Evolutionary conservation across 148 eudicot species (phyloP), one percentile per base, ranked within the genome.

Genomic region (Rhododendron griersonianum): DNA sequence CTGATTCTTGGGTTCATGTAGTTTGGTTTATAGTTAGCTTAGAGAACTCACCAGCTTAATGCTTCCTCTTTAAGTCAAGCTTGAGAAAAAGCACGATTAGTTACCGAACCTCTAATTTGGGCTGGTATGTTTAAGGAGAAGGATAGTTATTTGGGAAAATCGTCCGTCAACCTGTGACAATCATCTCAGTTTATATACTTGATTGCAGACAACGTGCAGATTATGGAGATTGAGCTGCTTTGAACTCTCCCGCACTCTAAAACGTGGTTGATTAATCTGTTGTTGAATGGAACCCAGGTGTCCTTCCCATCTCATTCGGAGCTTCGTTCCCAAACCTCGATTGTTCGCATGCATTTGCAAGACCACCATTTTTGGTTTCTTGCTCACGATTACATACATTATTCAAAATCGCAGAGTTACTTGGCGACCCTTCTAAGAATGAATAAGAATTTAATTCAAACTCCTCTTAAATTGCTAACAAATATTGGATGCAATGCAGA

Each of bases 271-370:
- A 55, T 35, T n/a, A 23, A 30, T 30, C 41, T 28, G 63, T 80
- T 14, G 7, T 44, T 78, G 4, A 59, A 47, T 35, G 18, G 33
- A 13, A 11, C 8, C 7, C 25, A 7, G 16, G 21, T 44, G 28
- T 25, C 59, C 37, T 78, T 30, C 21, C 11, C 7, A 13, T 28
- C 15, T 69, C 47, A 4, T 16, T 13, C 35, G 16, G 11, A 44
- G 30, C 16, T 15, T 23, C 19, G 63, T 80, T 37, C 83, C 83
- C 41, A 28, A 61, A 30, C 83, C 65, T 5, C 35, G 41, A 51
- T 51, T 50, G 61, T 80, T 80, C 65, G 6, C 41, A 80, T 80
- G 82, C 61, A 51, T 79, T 51, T 80, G 65, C 35, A 30, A 71
- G 76, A 71, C 39, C 35, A 15, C 18, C 23, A 30, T 30, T 55